These are phyloP conservation scores for Quercus glauca DNA, from an alignment of 306 rosid species.

Conservation along the genomic window DNA sequence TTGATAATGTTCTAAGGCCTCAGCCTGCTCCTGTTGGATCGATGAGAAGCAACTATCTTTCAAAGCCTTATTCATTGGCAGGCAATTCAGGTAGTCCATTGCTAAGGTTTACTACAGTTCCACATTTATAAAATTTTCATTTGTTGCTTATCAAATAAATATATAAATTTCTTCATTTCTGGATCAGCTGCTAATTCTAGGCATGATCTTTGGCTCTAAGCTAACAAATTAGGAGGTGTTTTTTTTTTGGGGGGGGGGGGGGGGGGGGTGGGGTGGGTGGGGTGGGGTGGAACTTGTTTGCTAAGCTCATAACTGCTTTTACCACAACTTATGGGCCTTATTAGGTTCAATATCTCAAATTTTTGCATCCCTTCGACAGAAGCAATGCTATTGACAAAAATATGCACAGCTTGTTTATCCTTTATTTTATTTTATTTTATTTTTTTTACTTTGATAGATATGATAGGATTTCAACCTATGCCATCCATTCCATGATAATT, in stretches of 20 bases:
- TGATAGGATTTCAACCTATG: too few relatives aligned
- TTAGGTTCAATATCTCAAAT: neutral
- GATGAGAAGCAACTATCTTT: conserved; percentile 51
- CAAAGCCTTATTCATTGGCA: conserved; percentile 61
- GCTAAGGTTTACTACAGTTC: conserved; percentile 7
- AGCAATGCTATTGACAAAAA: neutral
- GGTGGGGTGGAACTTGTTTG: neutral
- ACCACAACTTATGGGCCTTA: neutral
- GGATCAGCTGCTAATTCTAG: conserved; percentile 8
- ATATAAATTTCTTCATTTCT: neutral
- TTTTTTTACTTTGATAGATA: too few relatives aligned
- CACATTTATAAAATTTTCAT: neutral
- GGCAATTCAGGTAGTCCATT: conserved; percentile 60
- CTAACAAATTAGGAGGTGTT: neutral
- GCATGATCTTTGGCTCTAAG: conserved; percentile 3
- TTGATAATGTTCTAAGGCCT: conserved; percentile 61
- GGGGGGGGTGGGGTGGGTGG: too few relatives aligned
- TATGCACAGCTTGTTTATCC: neutral
- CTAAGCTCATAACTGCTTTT: neutral
- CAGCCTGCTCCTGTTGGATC: conserved; percentile 61
- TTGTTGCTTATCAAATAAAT: neutral
- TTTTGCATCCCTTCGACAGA: neutral
- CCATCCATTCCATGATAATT: too few relatives aligned
- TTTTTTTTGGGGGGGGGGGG: too few relatives aligned
- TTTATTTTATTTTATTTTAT: too few relatives aligned